These are phyloP conservation scores for Fusarium xyrophilum DNA, from an alignment of 2,329 filamentous ascomycete genomes.

Conservation along the genomic window DNA sequence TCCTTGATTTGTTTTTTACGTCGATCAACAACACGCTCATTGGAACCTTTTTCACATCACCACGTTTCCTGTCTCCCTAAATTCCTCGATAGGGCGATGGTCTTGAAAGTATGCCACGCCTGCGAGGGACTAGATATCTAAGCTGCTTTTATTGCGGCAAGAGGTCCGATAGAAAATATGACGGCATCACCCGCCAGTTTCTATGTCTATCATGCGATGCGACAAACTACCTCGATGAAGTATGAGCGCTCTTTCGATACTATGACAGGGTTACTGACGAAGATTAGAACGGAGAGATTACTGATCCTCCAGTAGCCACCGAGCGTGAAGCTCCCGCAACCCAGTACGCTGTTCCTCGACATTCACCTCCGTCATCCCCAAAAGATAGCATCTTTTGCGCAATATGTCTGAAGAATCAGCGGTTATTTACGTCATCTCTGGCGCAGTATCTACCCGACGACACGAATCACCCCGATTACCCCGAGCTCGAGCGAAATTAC, in stretches of 20 bases:
- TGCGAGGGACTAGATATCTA: conserved; percentile 55
- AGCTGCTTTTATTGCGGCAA: conserved; percentile 86
- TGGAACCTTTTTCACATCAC: background rate
- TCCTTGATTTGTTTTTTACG: conserved; percentile 18
- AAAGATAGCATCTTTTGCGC: conserved; percentile 67
- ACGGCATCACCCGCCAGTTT: conserved; percentile 69
- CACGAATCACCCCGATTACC: conserved; percentile 70
- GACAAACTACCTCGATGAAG: conserved; percentile 87
- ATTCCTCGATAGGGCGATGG: background rate
- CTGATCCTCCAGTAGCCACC: conserved; percentile 77
- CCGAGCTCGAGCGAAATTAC: conserved; percentile 70
- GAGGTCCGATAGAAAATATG: conserved; percentile 66
- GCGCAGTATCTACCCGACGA: conserved; percentile 79
- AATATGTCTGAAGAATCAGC: conserved; percentile 87
- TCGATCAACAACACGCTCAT: conserved; percentile 16
- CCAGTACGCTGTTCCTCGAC: conserved; percentile 57
- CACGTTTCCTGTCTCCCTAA: background rate
- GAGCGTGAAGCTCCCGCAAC: conserved; percentile 50
- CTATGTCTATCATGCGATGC: conserved; percentile 81
- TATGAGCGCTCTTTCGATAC: conserved; percentile 45
- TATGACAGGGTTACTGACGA: conserved; percentile 1
- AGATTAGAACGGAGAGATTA: conserved; percentile 80
- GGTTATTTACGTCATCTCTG: conserved; percentile 75
- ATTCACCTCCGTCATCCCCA: conserved; percentile 32
- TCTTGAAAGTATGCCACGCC: conserved; percentile 51